Evolutionary conservation across 805 yeast species (phyloP), one percentile per base, ranked within the genome.

Genomic region (Suhomyces prunicola): DNA sequence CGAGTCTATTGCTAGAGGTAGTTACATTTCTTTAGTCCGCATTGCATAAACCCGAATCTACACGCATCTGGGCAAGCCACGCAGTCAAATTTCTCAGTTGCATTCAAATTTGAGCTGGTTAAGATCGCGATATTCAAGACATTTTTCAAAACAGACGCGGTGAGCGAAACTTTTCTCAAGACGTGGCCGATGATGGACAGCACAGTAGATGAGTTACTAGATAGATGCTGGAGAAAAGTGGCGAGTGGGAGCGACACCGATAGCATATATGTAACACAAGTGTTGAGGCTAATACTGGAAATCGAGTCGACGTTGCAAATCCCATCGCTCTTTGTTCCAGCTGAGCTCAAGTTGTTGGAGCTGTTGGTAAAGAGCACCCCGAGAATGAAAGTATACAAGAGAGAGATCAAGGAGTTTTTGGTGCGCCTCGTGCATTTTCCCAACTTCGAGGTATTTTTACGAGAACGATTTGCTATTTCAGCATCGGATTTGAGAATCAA

Each of bases 391-490:
- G 55, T 71, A 13, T 60, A 58, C 46, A 63, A 59, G 48, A 39
- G 48, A 2, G 70, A 69, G 31, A 57, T 69, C 17, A 50, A 58
- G 26, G 54, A 56, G 44, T 69, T 71, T 51, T 10, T 71, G 6
- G 48, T 66, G 19, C 64, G 60, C 26, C 52, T 70, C 31, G 68
- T 64, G 4, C 59, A 61, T 8, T 54, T 55, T 40, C 17, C 53
- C 15, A 54, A 54, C 22, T 60, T 70, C 41, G 61, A 60, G 17
- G 55, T 44, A 29, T 63, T 69, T 29, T 50, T 71, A 2, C 39
- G 15, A 6, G 66, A 64, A 5, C 54, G 73, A 48, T 57, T 51
- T 13, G 39, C 36, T 36, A 10, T 41, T 10, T 15, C 26, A 23
- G 12, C 42, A 27, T 42, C 29, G 12, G 52, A 57, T 6, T 24